These are phyloP conservation scores for Cornus florida DNA, from an alignment of 148 eudicot species.

Conservation along the genomic window DNA sequence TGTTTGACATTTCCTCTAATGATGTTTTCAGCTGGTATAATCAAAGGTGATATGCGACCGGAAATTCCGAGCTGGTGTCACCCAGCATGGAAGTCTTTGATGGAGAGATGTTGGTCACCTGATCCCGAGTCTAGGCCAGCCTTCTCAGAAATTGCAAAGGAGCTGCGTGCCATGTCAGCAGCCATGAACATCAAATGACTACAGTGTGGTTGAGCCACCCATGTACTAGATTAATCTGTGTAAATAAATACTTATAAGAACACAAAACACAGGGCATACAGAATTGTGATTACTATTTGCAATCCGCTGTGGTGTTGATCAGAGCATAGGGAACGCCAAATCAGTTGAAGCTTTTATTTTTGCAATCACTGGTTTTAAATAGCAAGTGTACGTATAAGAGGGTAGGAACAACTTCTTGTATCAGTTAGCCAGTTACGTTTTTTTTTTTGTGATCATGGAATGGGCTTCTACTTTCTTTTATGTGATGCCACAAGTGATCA, in stretches of 20 bases:
- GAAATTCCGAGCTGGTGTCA: slow-evolving; percentile 46
- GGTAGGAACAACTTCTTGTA: not conserved
- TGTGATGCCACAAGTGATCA: not conserved
- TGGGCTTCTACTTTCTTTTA: not conserved
- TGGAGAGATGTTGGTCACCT: slow-evolving; percentile 51
- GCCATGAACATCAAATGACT: slow-evolving; percentile 28
- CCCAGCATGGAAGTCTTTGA: slow-evolving; percentile 44
- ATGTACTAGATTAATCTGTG: not conserved
- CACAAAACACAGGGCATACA: slow-evolving; percentile 2
- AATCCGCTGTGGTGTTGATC: slow-evolving; percentile 10
- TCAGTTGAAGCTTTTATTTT: slow-evolving; percentile 3
- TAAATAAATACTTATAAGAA: not conserved
- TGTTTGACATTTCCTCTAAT: not conserved
- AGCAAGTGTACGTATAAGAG: not conserved
- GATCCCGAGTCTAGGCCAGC: slow-evolving; percentile 27
- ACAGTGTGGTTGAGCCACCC: not conserved
- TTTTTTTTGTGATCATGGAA: not conserved
- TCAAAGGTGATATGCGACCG: slow-evolving; percentile 38
- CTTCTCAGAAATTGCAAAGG: slow-evolving; percentile 26
- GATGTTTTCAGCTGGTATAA: slow-evolving; percentile 33
- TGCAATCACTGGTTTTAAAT: slow-evolving; percentile 7
- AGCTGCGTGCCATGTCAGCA: slow-evolving; percentile 25
- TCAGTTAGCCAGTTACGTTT: not conserved
- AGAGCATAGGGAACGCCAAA: not conserved
- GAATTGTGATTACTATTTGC: slow-evolving; percentile 7